phyloP scores from a whole-genome alignment of 768 basidiomycete genomes.

The Pleurotus tuber-regium region DNA sequence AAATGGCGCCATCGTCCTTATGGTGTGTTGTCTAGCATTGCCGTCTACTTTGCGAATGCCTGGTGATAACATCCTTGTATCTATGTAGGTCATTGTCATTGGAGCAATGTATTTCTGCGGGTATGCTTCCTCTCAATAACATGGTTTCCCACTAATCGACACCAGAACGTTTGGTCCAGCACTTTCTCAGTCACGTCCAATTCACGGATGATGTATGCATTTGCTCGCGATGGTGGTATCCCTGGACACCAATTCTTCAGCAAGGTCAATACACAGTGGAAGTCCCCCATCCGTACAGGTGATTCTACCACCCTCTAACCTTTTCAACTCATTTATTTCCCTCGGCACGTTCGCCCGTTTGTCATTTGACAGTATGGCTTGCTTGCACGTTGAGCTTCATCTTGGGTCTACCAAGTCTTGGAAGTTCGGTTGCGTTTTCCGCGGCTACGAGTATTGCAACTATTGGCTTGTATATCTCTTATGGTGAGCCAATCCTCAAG shows the following conservation, averaged over 20 bases:
- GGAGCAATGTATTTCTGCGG: slow-evolving; percentile 77
- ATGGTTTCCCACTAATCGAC: not conserved
- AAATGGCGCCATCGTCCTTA: slow-evolving; percentile 70
- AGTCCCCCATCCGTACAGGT: slow-evolving; percentile 72
- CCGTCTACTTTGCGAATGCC: too few species aligned
- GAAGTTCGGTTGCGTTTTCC: slow-evolving; percentile 68
- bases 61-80: too few species aligned
- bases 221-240: slow-evolving; percentile 71
- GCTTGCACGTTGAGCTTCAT: slow-evolving; percentile 75
- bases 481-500: slow-evolving; percentile 40
- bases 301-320: not conserved
- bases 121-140: slow-evolving; percentile 26
- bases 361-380: slow-evolving; percentile 69
- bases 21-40: slow-evolving; percentile 50
- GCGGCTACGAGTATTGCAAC: slow-evolving; percentile 64
- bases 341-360: too few species aligned
- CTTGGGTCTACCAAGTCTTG: slow-evolving; percentile 71
- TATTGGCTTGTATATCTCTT: slow-evolving; percentile 75
- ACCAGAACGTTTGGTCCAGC: slow-evolving; percentile 35
- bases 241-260: slow-evolving; percentile 68
- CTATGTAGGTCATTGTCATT: slow-evolving; percentile 62
- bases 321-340: not conserved
- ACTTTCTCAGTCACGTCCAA: slow-evolving; percentile 80
- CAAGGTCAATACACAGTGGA: slow-evolving; percentile 55
- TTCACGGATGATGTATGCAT: slow-evolving; percentile 82